Base-by-base conservation (phyloP, 1,284 basidiomycete species). In the Kwoniella shivajii region DNA sequence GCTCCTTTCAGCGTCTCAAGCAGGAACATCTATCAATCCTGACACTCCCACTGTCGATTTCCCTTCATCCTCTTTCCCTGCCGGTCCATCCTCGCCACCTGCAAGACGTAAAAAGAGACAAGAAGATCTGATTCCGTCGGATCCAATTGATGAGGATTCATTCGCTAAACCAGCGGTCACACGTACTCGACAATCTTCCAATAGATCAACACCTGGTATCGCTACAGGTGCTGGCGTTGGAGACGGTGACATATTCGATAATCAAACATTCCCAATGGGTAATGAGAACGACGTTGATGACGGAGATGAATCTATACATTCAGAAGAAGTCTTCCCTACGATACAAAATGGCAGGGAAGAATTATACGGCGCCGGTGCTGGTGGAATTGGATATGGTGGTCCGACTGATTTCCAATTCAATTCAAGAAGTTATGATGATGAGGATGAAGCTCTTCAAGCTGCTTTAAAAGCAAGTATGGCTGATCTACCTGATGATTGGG, bases 371-470 rank as follows among this genome's bases (percentile, higher is more conserved):
- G 44, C 50, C 38, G 13, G 59, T 58, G 34, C 54, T 13, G 56
- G 43, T 11, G 42, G 57, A 36, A 41, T 42, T 16, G 20, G 38
- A 6, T 63, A 68, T 44, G 48, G 48, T 26, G 71, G 62, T 27
- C 71, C 71, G 9, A 69, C 64, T 22, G 71, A 76, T 57, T 75
- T 77, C 51, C 50, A 66, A 26, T 65, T 61, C 41, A 59, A 75
- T 20, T 64, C 68, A 22, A 61, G 80, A 46, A 67, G 69, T 42
- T 89, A 92, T 64, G 90, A 92, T 64, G 89, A 93, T 63, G 91
- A 93, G 63, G 91, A 95, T 65, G 85, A 83, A 33, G 88, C 90
- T 68, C 78, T 94, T 34, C 88, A 93, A 75, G 89, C 89, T 22
- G 92, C 92, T 13, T 78, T 95, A 50, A 86, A 82, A 68, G 92